Base-by-base conservation (phyloP, 2,329 filamentous ascomycete genomes). In the Penicillium brasilianum region DNA sequence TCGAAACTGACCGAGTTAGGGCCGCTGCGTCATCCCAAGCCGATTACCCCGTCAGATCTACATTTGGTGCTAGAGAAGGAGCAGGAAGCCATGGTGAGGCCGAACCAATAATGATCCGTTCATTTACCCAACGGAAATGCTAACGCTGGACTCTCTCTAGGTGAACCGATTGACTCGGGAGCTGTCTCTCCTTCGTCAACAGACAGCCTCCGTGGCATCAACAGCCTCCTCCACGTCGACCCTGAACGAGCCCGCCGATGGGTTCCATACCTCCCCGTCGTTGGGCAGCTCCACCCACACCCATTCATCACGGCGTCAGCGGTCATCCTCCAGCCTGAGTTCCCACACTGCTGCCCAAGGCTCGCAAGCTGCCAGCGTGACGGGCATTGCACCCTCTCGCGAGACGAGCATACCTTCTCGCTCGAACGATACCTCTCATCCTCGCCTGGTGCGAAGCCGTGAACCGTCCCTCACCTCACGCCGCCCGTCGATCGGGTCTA, bases 141-240 rank as follows among this genome's bases (percentile, higher is more conserved):
- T 53, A 22, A 39, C 2, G 20, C 50, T 53, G 14, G 20, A 4
- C 28, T n/a, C 10, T 14, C n/a, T 53, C 43, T 72, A 94, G 92
- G 91, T 97, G 62, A 98, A 98, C 80, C 92, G 94, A 36, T 84
- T 98, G 34, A 96, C 92, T 0, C 90, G 94, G 59, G 94, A 98
- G 75, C 87, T 98, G 37, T 89, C 90, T 16, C 83, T 92, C 55
- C 87, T 98, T n/a, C 90, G 93, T 60, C 85, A 87, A 25, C 86
- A 87, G 72, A 86, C 86, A 9, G 84, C 85, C 6, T 88, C 85
- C 1, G 86, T 88, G 30, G 85, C 85, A 52, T 88, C 85, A 9
- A 88, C 85, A 8, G 71, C 84, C 10, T 86, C 84, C n/a, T 84
- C 84, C 10, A 81, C 82, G 39, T 86, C 84, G 3, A 81, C 80